Conservation (phyloP, 2,329 filamentous ascomycete genomes). For the Akanthomyces lecanii region DNA sequence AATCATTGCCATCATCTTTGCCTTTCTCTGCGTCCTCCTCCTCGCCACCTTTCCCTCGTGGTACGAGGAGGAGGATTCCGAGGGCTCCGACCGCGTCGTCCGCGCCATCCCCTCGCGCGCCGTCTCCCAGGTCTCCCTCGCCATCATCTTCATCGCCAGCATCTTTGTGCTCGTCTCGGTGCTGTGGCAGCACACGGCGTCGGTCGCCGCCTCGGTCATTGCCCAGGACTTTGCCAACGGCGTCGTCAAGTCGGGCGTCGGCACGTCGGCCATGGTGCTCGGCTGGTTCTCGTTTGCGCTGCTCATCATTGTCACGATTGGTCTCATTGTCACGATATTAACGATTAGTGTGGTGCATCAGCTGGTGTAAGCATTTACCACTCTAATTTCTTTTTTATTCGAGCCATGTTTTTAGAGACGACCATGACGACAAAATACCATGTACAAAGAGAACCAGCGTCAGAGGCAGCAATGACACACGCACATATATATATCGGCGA, state of each 20-base stretch:
- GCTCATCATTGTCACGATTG: conserved; percentile 92
- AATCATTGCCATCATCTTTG: conserved; percentile 96
- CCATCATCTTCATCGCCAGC: conserved; percentile 78
- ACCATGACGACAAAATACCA: neutral
- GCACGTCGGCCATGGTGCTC: conserved; percentile 92
- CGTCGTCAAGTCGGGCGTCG: conserved; percentile 78
- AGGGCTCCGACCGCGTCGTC: conserved; percentile 81
- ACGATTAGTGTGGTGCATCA: conserved; percentile 78
- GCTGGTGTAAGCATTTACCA: conserved; percentile 34
- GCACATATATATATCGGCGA: neutral
- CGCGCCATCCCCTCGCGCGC: conserved; percentile 91
- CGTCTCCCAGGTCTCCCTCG: conserved; percentile 87
- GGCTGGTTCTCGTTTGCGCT: conserved; percentile 96
- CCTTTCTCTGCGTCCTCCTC: conserved; percentile 91
- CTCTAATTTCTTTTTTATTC: neutral
- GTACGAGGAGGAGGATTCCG: conserved; percentile 83
- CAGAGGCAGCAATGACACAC: neutral
- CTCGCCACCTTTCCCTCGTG: conserved; percentile 96
- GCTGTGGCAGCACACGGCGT: conserved; percentile 91
- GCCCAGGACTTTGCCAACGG: conserved; percentile 91
- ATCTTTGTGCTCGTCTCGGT: conserved; percentile 72
- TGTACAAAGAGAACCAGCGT: conserved; percentile 3
- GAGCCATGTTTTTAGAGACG: neutral
- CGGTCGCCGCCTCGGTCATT: conserved; percentile 89
- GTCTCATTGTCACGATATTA: conserved; percentile 91